Percentiles rank a stretch among this genome's conserved stretches.
Evolutionary conservation across 2,329 filamentous ascomycete genomes (phyloP).

Genomic region (Paraphaeosphaeria minitans): DNA sequence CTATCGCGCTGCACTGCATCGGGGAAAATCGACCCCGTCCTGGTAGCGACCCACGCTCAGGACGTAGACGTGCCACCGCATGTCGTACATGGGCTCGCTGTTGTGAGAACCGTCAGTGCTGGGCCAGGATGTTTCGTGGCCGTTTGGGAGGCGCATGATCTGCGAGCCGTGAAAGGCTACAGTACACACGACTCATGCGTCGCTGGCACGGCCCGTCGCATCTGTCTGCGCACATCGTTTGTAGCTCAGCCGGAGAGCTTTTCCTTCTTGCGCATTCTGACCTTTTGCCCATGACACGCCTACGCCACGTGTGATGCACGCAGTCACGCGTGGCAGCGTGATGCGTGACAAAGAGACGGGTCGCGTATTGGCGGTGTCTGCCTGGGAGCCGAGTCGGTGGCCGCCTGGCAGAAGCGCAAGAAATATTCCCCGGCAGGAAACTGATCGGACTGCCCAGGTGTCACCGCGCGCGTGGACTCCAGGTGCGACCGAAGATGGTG

Average conservation of each 20-base stretch:
- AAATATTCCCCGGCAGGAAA: neutral
- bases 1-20: no score
- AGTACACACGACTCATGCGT: neutral
- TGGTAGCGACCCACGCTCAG: no score
- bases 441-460: neutral
- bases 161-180: neutral
- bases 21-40: no score
- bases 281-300: constrained; percentile 4
- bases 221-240: constrained; percentile 1
- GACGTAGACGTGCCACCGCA: neutral
- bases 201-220: constrained; percentile 3
- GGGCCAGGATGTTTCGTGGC: neutral
- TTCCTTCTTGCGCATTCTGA: neutral
- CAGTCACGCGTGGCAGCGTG: neutral
- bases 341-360: neutral
- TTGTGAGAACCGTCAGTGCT: neutral
- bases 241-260: neutral
- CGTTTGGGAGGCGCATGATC: neutral
- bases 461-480: neutral
- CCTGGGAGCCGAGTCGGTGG: neutral
- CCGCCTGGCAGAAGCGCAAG: neutral
- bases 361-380: neutral
- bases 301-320: constrained; percentile 3
- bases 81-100: neutral
- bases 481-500: neutral